Conservation (phyloP, 2,329 filamentous ascomycete genomes). For the Hymenoscyphus fraxineus region DNA sequence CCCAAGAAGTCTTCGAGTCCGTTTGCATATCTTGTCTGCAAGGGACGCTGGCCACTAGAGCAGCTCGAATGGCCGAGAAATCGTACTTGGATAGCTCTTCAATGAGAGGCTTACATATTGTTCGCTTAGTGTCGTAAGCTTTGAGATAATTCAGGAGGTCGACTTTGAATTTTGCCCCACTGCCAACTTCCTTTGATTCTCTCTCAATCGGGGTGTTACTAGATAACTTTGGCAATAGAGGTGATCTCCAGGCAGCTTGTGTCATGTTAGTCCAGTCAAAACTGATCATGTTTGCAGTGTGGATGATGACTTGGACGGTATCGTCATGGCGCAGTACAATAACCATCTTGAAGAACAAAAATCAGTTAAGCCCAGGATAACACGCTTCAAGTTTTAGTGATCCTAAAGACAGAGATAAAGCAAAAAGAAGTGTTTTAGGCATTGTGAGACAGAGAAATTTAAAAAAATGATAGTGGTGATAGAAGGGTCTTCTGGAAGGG, state of each 20-base stretch:
- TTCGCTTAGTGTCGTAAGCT: constrained; percentile 60
- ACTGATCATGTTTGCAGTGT: constrained; percentile 88
- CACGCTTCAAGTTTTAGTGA: background rate
- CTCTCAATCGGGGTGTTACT: constrained; percentile 3
- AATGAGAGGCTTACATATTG: constrained; percentile 52
- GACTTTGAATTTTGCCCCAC: constrained; percentile 67
- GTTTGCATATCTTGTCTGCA: constrained; percentile 54
- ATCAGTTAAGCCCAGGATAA: constrained; percentile 2
- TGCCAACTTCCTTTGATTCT: constrained; percentile 43
- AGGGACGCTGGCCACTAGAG: constrained; percentile 75
- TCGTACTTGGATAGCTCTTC: constrained; percentile 59
- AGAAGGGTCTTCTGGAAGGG: too few relatives aligned
- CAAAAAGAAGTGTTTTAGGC: too few relatives aligned
- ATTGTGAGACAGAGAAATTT: too few relatives aligned
- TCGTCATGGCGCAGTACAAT: constrained; percentile 76
- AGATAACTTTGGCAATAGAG: constrained; percentile 52
- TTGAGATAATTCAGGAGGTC: constrained; percentile 71
- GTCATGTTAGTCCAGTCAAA: constrained; percentile 87
- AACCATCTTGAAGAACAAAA: constrained; percentile 68
- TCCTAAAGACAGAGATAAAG: background rate
- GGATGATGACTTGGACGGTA: constrained; percentile 73
- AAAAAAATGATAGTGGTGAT: too few relatives aligned
- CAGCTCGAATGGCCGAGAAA: constrained; percentile 65
- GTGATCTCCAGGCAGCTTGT: constrained; percentile 77
- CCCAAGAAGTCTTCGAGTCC: constrained; percentile 61